phyloP scores from a whole-genome alignment of 2,329 filamentous ascomycete species.

The Myriangium duriaei region DNA sequence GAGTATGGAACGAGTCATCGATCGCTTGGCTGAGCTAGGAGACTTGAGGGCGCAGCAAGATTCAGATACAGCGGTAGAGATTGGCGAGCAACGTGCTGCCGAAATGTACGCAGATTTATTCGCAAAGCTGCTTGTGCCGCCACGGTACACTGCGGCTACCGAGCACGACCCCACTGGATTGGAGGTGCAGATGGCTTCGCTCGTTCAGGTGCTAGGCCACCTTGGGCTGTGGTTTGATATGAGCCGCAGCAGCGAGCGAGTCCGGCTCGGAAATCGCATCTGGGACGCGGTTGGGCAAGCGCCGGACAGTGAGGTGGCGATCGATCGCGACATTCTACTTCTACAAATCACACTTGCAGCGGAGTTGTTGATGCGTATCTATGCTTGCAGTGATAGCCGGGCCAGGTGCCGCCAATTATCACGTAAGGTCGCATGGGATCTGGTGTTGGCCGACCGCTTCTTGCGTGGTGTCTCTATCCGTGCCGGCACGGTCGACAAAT shows the following conservation, averaged over 20 bases:
- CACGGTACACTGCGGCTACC: conserved; percentile 2
- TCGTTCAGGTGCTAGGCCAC: conserved; percentile 30
- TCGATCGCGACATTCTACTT: conserved; percentile 41
- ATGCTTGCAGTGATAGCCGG: conserved; percentile 29
- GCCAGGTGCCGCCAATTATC: conserved; percentile 27
- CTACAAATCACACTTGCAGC: conserved; percentile 43
- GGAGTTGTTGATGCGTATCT: conserved; percentile 40
- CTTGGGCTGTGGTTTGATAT: conserved; percentile 37
- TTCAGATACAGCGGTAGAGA: background rate
- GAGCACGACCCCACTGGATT: conserved; percentile 16
- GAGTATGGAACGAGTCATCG: conserved; percentile 14
- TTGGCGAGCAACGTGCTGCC: conserved; percentile 13
- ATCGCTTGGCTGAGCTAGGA: conserved; percentile 16
- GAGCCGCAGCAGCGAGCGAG: conserved; percentile 33
- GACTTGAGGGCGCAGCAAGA: conserved; percentile 8
- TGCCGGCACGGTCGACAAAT: conserved; percentile 16
- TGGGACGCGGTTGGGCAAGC: conserved; percentile 27
- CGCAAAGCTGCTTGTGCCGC: conserved; percentile 15
- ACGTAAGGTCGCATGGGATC: conserved; percentile 44
- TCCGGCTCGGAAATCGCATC: conserved; percentile 33
- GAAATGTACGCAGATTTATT: conserved; percentile 21
- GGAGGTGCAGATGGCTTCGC: conserved; percentile 33
- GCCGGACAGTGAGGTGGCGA: conserved; percentile 19
- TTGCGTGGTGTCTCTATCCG: conserved; percentile 37
- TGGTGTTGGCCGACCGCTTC: conserved; percentile 41